Conservation (phyloP, 208 protist species). For the Crithidia sp. region DNA sequence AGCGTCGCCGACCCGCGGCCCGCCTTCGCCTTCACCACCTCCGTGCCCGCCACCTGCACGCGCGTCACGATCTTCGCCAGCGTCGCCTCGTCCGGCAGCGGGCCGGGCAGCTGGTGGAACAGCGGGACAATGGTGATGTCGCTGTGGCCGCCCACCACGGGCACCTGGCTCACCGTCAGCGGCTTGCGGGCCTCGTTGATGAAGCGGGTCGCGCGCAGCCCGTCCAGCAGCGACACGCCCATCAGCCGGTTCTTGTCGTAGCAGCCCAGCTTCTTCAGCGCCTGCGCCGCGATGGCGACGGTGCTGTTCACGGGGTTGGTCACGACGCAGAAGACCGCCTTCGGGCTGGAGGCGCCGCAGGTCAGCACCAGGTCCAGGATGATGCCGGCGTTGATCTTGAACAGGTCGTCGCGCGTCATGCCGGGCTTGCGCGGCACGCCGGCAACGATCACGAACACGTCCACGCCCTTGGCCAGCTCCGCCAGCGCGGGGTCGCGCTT, state of each 20-base stretch:
- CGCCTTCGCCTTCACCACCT: slow-evolving; percentile 97
- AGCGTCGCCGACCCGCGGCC: slow-evolving; percentile 95
- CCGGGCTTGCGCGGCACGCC: no score
- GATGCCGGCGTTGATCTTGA: no score
- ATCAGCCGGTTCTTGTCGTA: slow-evolving; percentile 90
- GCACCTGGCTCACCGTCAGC: slow-evolving; percentile 49
- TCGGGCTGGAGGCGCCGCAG: slow-evolving; percentile 82
- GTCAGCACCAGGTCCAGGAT: no score
- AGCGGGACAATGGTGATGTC: slow-evolving; percentile 95
- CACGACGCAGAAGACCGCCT: slow-evolving; percentile 93
- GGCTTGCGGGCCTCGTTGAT: slow-evolving; percentile 79
- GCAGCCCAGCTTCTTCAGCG: slow-evolving; percentile 87
- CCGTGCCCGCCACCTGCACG: slow-evolving; percentile 94
- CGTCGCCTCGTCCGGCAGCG: slow-evolving; percentile 50
- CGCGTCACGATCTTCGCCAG: slow-evolving; percentile 79
- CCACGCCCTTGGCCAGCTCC: no score
- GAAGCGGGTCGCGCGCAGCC: slow-evolving; percentile 92
- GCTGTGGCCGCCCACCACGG: slow-evolving; percentile 96
- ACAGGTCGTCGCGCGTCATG: no score
- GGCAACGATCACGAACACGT: no score
- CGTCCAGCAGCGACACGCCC: slow-evolving; percentile 94
- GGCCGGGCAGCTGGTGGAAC: slow-evolving; percentile 79
- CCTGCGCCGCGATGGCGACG: slow-evolving; percentile 93
- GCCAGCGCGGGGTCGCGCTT: no score
- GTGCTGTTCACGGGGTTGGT: slow-evolving; percentile 98